Base-by-base conservation (phyloP, 2,329 filamentous ascomycete species). In the Stenocarpella maydis region DNA sequence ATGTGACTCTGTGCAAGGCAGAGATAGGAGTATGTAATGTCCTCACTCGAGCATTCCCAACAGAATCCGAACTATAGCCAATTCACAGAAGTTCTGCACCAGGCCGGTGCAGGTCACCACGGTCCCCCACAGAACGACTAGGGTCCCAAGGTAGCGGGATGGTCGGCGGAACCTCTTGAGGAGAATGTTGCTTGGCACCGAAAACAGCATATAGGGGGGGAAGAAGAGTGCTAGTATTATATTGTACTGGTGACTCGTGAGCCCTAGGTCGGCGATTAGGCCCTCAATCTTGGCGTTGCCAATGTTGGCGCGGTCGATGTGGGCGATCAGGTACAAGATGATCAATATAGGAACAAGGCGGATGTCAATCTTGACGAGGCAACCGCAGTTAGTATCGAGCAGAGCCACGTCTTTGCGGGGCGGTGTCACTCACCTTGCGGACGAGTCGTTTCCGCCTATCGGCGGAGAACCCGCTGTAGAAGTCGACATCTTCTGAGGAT, bases 161-260 rank as follows among this genome's bases (percentile, higher is more conserved):
- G 93, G 93, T 0, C 90, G 86, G 26, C 55, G 47, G 63, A 94
- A 82, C 17, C 85, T 87, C 78, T 95, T 96, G 68, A 96, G 31
- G 4, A 34, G 80, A 14, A 95, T 79, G 74, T 96, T 96, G 67
- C 90, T 93, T 19, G 92, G 82, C 0, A 91, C 87, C 76, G 95
- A 92, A 72, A 93, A 93, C 21, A 91, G 83, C 2, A 91, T 85
- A 76, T 96, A 96, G 1, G 91, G 91, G 72, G 95, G 88, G 83
- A 95, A 96, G 83, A 96, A 96, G 70, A 94, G 87, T 5, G 84
- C 85, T 4, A 91, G 83, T 60, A 88, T 86, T 74, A 88, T 84
- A 78, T 94, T 95, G 79, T 94, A 96, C 76, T 94, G 86, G 68
- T 87, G 85, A 3, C 86, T 78, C 0, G 85, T 86, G 83, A 95